phyloP scores from a whole-genome alignment of 352 stramenopile species.

The Pythium oligandrum region DNA sequence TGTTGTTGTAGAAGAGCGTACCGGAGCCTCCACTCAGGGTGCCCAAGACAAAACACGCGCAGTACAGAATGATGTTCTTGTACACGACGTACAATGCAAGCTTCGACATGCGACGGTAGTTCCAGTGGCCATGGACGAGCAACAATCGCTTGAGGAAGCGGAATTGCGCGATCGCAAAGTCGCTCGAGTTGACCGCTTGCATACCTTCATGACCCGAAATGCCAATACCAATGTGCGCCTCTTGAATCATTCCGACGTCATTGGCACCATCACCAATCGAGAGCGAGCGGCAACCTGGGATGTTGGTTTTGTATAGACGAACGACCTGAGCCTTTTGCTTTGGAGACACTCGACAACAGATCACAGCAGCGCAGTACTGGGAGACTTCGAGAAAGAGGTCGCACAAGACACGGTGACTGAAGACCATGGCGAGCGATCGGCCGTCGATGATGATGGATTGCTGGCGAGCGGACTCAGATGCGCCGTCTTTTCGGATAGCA shows the following conservation, averaged over 20 bases:
- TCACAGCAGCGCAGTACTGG: constrained; percentile 79
- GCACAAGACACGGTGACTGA: constrained; percentile 59
- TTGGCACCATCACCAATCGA: constrained; percentile 99
- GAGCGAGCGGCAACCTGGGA: constrained; percentile 87
- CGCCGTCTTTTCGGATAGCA: constrained; percentile 24
- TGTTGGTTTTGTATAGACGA: constrained; percentile 78
- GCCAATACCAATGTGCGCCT: constrained; percentile 97
- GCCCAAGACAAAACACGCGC: constrained; percentile 85
- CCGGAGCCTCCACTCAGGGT: constrained; percentile 68
- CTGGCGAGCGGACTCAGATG: background rate
- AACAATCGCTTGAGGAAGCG: constrained; percentile 94
- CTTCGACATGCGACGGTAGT: constrained; percentile 96
- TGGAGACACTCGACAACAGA: constrained; percentile 88
- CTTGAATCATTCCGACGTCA: constrained; percentile 99
- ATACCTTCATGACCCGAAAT: constrained; percentile 99
- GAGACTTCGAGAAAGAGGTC: constrained; percentile 85
- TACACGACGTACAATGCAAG: constrained; percentile 98
- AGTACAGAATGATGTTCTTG: constrained; percentile 95
- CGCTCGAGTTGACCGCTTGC: constrained; percentile 96
- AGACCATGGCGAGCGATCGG: constrained; percentile 67
- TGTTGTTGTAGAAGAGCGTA: constrained; percentile 86
- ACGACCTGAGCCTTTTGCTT: constrained; percentile 92
- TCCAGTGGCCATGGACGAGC: constrained; percentile 98
- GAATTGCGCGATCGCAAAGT: constrained; percentile 99
- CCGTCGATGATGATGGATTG: constrained; percentile 78